A percentile compares a stretch with the other conserved stretches of the same genome.
Evolutionary conservation across 208 protist genomes (phyloP).

Genomic region (Baffinella frigidus): DNA sequence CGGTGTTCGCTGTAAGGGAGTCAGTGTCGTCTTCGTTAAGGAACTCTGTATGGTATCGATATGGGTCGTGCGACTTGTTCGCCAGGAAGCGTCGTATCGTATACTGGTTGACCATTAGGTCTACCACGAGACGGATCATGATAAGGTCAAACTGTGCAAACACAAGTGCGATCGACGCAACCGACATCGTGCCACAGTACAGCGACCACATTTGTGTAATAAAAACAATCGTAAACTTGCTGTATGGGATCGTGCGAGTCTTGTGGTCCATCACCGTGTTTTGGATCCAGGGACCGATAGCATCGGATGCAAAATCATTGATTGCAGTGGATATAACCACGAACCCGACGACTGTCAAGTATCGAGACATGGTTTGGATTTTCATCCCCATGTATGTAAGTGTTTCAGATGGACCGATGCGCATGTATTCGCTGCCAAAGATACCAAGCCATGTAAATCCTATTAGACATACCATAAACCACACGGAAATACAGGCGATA

Average conservation of each 20-base stretch:
- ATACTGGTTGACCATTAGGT: slow-evolving; percentile 3
- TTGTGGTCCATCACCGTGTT: slow-evolving; percentile 50
- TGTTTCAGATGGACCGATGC: not conserved
- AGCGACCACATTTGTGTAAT: slow-evolving; percentile 19
- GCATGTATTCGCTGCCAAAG: not conserved
- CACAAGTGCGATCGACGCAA: not conserved
- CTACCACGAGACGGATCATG: not conserved
- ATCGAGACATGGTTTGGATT: not conserved
- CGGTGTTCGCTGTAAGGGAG: too few species aligned
- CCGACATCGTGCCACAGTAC: slow-evolving; percentile 14
- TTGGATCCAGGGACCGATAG: slow-evolving; percentile 2
- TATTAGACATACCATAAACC: not conserved
- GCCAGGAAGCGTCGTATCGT: not conserved
- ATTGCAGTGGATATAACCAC: not conserved
- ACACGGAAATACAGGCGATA: not conserved
- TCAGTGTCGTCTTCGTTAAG: too few species aligned
- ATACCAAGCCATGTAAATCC: not conserved
- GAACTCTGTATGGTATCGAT: too few species aligned
- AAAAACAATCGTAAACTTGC: not conserved
- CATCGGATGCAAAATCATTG: slow-evolving; percentile 10
- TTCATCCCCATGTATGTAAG: not conserved
- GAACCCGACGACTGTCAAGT: not conserved
- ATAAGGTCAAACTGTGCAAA: slow-evolving; percentile 12
- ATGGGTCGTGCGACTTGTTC: too few species aligned
- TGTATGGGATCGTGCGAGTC: not conserved